Conservation (phyloP, 106 monocot species). For the Triglochin maritima region DNA sequence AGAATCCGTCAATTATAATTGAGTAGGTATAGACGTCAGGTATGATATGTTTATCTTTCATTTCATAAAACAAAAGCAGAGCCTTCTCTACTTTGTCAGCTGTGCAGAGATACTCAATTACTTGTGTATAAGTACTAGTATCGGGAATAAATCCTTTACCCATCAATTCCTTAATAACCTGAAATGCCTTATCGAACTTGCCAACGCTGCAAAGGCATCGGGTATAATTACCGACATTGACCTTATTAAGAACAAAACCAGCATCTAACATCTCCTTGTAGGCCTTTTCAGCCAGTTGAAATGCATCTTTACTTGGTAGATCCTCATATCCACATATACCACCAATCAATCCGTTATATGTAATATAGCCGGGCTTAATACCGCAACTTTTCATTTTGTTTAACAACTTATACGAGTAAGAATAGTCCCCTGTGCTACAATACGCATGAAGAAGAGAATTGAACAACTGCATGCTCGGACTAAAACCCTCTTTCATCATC, state of each 20-base stretch:
- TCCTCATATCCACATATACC: conserved; percentile 63
- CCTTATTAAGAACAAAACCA: conserved; percentile 84
- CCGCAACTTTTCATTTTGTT: conserved; percentile 62
- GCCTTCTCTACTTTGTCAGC: conserved; percentile 67
- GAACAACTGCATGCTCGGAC: conserved; percentile 59
- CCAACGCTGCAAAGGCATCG: conserved; percentile 52
- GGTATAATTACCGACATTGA: conserved; percentile 67
- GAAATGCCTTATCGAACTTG: conserved; percentile 68
- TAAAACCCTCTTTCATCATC: conserved; percentile 83
- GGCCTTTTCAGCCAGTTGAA: conserved; percentile 64
- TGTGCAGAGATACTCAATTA: conserved; percentile 61
- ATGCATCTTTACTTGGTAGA: conserved; percentile 25
- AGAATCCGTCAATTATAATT: conserved; percentile 84
- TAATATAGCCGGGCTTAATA: conserved; percentile 62
- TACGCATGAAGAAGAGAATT: conserved; percentile 84
- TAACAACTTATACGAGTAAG: conserved; percentile 76
- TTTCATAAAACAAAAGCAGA: conserved; percentile 70
- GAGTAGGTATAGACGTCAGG: conserved; percentile 96
- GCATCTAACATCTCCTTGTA: conserved; percentile 73
- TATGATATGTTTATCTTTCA: conserved; percentile 56
- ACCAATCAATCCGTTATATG: conserved; percentile 92
- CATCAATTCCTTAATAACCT: conserved; percentile 77
- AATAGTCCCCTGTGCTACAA: conserved; percentile 55
- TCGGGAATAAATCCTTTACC: conserved; percentile 86
- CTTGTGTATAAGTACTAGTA: conserved; percentile 65